phyloP scores from a whole-genome alignment of 2,329 filamentous ascomycete genomes.

The Elsinoe perseae region DNA sequence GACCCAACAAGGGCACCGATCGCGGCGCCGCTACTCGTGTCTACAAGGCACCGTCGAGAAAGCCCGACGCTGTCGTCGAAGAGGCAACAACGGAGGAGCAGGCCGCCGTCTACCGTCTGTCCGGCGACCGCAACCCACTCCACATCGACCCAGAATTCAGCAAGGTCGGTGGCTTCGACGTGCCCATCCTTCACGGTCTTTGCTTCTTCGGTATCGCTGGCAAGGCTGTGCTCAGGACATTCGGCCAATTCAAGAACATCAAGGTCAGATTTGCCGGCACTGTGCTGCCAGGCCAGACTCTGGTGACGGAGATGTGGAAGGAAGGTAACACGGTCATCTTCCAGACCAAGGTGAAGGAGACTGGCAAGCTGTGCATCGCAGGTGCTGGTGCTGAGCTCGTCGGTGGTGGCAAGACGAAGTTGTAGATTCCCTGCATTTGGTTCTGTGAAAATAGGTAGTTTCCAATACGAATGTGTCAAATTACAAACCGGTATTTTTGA shows the following conservation, averaged over 20 bases:
- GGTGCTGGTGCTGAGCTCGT: slow-evolving; percentile 72
- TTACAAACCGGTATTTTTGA: no score
- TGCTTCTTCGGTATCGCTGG: slow-evolving; percentile 88
- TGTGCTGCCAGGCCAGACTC: slow-evolving; percentile 79
- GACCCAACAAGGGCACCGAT: slow-evolving; percentile 66
- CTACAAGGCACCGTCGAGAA: slow-evolving; percentile 69
- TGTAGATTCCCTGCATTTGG: slow-evolving; percentile 30
- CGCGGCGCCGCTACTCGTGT: slow-evolving; percentile 71
- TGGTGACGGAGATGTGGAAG: slow-evolving; percentile 92
- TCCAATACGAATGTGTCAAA: not conserved
- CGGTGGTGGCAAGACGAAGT: slow-evolving; percentile 42
- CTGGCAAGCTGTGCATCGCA: slow-evolving; percentile 77
- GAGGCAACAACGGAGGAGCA: slow-evolving; percentile 83
- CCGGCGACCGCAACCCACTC: slow-evolving; percentile 90
- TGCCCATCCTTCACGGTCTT: slow-evolving; percentile 90
- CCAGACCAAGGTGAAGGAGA: slow-evolving; percentile 85
- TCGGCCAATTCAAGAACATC: slow-evolving; percentile 78
- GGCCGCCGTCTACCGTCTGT: slow-evolving; percentile 85
- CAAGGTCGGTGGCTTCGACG: slow-evolving; percentile 91
- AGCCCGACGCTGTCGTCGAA: slow-evolving; percentile 75
- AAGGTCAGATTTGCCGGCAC: slow-evolving; percentile 86
- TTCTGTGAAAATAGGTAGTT: slow-evolving; percentile 9
- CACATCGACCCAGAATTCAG: slow-evolving; percentile 93
- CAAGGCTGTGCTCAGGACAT: slow-evolving; percentile 81
- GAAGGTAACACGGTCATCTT: slow-evolving; percentile 72